These are phyloP conservation scores for Yarrowia divulgata DNA, from an alignment of 805 yeast species.

Conservation along the genomic window DNA sequence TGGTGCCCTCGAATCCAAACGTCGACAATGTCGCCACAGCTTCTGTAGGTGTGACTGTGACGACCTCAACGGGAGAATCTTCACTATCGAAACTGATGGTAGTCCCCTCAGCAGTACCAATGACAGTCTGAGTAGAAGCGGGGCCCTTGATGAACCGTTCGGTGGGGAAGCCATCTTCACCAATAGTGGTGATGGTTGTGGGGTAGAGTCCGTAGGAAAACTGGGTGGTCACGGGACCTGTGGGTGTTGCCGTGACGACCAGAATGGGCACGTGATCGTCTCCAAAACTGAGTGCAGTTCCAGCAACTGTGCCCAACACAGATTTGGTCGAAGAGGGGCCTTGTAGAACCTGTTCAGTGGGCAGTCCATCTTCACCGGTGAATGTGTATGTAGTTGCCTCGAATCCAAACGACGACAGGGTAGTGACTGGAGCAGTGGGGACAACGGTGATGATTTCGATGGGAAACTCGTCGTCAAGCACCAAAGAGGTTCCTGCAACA, in stretches of 20 bases:
- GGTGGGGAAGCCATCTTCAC: neutral
- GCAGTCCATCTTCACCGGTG: neutral
- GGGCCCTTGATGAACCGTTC: neutral
- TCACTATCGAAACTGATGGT: too few species aligned
- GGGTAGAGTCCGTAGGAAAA: neutral
- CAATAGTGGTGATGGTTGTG: neutral
- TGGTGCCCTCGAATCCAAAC: too few species aligned
- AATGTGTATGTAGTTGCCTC: neutral
- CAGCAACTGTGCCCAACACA: neutral
- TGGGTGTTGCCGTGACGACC: neutral
- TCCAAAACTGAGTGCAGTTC: neutral
- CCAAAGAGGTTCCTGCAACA: neutral
- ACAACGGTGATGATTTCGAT: neutral
- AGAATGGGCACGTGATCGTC: neutral
- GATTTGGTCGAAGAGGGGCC: neutral
- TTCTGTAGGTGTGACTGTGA: too few species aligned
- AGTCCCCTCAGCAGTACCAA: neutral
- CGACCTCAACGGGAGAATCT: too few species aligned
- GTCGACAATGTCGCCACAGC: too few species aligned
- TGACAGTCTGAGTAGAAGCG: neutral
- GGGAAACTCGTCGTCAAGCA: neutral
- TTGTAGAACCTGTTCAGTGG: neutral
- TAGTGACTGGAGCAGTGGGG: neutral
- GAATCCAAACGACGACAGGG: neutral
- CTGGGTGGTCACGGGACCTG: neutral